Evolutionary conservation across 208 protist species (phyloP), one percentile per base, ranked within the genome.

Genomic region (Leishmania mexicana): DNA sequence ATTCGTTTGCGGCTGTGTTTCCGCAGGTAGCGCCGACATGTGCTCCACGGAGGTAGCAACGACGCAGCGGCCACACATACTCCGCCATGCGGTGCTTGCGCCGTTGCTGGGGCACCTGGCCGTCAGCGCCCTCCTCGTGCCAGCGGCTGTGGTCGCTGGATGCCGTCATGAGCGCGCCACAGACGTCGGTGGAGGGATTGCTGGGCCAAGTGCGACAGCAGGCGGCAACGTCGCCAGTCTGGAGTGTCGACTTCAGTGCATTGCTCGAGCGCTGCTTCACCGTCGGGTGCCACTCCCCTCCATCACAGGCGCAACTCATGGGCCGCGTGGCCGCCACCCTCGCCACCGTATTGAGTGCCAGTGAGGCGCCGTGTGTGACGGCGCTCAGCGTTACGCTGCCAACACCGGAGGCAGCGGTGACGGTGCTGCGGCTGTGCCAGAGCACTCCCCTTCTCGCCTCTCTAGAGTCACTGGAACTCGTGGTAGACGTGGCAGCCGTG

Each of bases 241-340:
- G 91, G 91, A 77, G 82, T 40, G 24, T 94, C 4, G 88, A 94
- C 83, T 85, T 92, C n/a, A 78, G 76, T 2, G 79, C 79, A 35
- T 19, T 90, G 58, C 8, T 47, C 4, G 79, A 84, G 24, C 75
- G 71, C 76, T 57, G 76, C 60, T 40, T 75, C 47, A 49, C 62
- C n/a, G 51, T 64, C 21, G 65, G 62, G 57, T 80, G 86, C 62
- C 19, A 47, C 35, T 83, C 58, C 19, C 53, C 58, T 40, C 38
- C 8, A 24, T 21, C 31, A 45, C 75, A 45, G 53, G 47, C 75
- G 65, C 80, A 86, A 58, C 78, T 88, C 77, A 38, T 87, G 19
- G 67, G 54, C 31, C 60, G 78, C 17, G 78, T 84, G 49, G 65
- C 76, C 31, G 38, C 78, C 10, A 64, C 82, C 45, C 73, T 87